phyloP scores from a whole-genome alignment of 352 stramenopile genomes.

The Globisporangium cystogenes region DNA sequence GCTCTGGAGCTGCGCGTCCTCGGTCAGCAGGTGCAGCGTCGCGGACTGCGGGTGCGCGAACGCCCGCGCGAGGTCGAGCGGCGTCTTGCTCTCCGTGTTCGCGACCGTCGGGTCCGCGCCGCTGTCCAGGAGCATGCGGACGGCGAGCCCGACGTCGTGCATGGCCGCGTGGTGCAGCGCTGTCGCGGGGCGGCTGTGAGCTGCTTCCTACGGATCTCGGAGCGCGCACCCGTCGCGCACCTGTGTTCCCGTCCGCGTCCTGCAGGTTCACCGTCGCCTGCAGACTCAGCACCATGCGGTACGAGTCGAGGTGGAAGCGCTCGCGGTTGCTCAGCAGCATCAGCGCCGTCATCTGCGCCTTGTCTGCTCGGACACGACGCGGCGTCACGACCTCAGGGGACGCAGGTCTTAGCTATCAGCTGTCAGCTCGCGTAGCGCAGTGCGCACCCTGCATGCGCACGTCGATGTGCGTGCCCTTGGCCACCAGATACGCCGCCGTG shows the following conservation, averaged over 20 bases:
- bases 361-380: constrained; percentile 10
- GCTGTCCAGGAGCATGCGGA: constrained; percentile 65
- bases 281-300: constrained; percentile 77
- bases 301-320: constrained; percentile 76
- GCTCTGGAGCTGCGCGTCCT: constrained; percentile 46
- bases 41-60: constrained; percentile 30
- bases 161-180: constrained; percentile 58
- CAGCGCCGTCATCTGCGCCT: constrained; percentile 42
- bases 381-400: neutral
- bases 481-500: constrained; percentile 67
- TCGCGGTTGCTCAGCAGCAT: constrained; percentile 68
- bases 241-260: constrained; percentile 64
- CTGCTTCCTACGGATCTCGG: too few relatives aligned
- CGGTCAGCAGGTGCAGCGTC: constrained; percentile 37
- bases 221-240: too few relatives aligned
- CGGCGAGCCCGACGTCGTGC: constrained; percentile 55
- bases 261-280: constrained; percentile 42
- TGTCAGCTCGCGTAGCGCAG: neutral
- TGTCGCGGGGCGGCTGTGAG: constrained; percentile 4
- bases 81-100: constrained; percentile 43
- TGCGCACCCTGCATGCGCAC: constrained; percentile 35
- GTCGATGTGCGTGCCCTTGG: constrained; percentile 67
- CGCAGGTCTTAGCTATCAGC: too few relatives aligned
- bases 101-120: constrained; percentile 32
- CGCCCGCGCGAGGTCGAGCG: constrained; percentile 36